Base-by-base conservation (phyloP, 2,329 filamentous ascomycete species). In the Ophiocordyceps camponoti-saundersi region DNA sequence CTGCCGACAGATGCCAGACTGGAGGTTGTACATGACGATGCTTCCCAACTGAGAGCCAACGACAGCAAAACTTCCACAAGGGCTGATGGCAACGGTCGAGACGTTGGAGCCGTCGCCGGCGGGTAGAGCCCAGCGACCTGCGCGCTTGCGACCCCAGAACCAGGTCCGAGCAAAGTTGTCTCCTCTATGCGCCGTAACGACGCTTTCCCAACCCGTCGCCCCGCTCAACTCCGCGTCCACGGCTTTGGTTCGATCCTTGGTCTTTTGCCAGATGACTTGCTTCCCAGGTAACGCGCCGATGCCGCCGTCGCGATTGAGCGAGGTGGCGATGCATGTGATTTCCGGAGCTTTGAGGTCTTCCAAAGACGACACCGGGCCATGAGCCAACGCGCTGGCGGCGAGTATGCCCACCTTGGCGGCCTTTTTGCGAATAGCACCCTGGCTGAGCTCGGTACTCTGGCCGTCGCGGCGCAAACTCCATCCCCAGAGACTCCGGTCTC, bases 121-220 rank as follows among this genome's bases (percentile, higher is more conserved):
- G 53, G 85, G 80, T 54, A 98, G 86, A 0, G 85, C 82, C 92
- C 92, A 98, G 52, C 92, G 75, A 12, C 92, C 92, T 44, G 92
- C 89, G 56, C 83, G 80, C 65, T 93, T 95, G 48, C 87, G 81
- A 6, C 90, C 92, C 89, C 92, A 96, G 65, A 95, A 95, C 92
- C 92, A 98, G 1, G 92, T 96, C 46, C 92, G 79, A 18, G 88
- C 92, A 58, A 77, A 85, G 42, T 80, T 75, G 57, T 96, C 90
- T 46, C 82, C 79, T 57, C 82, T 82, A 60, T 98, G 93, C 11
- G 88, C 90, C 4, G 92, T 98, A 2, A 98, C 78, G 7, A 98
- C 80, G 58, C 90, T 95, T 63, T 98, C 93, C 92, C 92, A 98
- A 1, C 92, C 92, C 3, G 89, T 95, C 68, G 79, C 80, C 44